Evolutionary conservation across 345 rosid genomes (phyloP), one percentile per base, ranked within the genome.

Genomic region (Barbarea vulgaris): DNA sequence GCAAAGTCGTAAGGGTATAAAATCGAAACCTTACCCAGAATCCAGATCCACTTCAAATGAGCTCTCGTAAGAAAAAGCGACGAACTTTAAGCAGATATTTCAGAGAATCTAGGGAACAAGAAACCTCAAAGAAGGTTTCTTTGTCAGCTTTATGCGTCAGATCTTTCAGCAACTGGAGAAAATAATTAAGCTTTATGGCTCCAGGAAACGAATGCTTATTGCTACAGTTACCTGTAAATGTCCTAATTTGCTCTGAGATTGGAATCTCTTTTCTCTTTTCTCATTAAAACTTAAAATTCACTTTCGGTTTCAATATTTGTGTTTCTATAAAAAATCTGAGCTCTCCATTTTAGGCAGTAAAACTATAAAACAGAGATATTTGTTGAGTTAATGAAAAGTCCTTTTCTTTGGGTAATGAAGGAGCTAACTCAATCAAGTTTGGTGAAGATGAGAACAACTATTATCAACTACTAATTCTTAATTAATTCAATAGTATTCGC

Each of bases 31-130:
- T 76, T 76, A 36, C 52, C 54, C 55, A 59, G 68, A 75, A 30
- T n/a, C 63, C 51, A 75, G 73, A 75, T 67, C 53, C 64, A 48
- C 27, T 52, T 48, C 50, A 39, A 41, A 36, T 42, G 56, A 15
- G 42, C 30, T 41, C 41, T 53, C 5, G 14, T 33, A 3, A 22
- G 6, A 0, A 22, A 55, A 66, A 74, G 59, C 24, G 11, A 34
- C 48, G 41, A 73, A 36, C 78, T 75, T 74, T 65, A 59, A 47
- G 47, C 44, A 69, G 57, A 13, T 33, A 10, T 27, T 9, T 34
- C 67, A 71, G 48, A 51, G 76, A 72, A 72, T 73, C 63, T 64
- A 36, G n/a, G 63, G 54, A 64, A 55, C 19, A 57, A 31, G 4
- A 70, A 48, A 24, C n/a, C 72, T n/a, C 46, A 42, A 44, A 4